These are phyloP conservation scores for Cardiospermum halicacabum DNA, from an alignment of 345 rosid genomes.

Conservation along the genomic window DNA sequence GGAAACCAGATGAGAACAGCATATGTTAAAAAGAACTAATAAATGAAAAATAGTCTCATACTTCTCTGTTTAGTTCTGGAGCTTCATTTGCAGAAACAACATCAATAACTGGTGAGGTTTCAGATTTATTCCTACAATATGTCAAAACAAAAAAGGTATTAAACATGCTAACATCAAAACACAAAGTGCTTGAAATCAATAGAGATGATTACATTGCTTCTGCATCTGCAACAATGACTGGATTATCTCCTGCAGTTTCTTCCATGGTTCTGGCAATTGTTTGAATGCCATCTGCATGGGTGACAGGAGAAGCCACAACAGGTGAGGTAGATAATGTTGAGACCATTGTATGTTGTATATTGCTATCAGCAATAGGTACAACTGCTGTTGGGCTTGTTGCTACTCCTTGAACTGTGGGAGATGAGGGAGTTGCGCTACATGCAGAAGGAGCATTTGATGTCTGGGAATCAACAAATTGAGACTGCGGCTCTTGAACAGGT, in stretches of 20 bases:
- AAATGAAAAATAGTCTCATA: conserved; percentile 15
- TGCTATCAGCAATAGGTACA: conserved; percentile 34
- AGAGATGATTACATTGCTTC: conserved; percentile 43
- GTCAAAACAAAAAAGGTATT: conserved; percentile 9
- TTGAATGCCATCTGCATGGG: conserved; percentile 36
- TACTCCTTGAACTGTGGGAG: conserved; percentile 31
- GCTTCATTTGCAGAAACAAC: conserved; percentile 28
- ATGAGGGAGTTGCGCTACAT: conserved; percentile 32
- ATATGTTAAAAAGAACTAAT: neutral
- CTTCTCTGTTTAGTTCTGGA: conserved; percentile 36
- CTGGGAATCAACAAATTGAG: conserved; percentile 28
- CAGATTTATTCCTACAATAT: conserved; percentile 31
- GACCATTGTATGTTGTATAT: conserved; percentile 28
- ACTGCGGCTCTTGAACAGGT: conserved; percentile 28
- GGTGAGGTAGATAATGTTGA: conserved; percentile 39
- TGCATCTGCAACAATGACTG: conserved; percentile 24
- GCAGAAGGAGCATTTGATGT: conserved; percentile 22
- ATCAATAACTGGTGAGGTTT: conserved; percentile 23
- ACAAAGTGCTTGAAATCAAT: conserved; percentile 8
- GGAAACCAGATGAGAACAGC: conserved; percentile 1
- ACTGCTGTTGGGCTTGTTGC: conserved; percentile 52
- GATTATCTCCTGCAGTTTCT: conserved; percentile 42
- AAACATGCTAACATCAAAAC: conserved; percentile 17
- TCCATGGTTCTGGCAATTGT: conserved; percentile 22
- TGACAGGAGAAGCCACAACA: conserved; percentile 33